Base-by-base conservation (phyloP, 768 basidiomycete genomes). In the Goffeauzyma gilvescens region DNA sequence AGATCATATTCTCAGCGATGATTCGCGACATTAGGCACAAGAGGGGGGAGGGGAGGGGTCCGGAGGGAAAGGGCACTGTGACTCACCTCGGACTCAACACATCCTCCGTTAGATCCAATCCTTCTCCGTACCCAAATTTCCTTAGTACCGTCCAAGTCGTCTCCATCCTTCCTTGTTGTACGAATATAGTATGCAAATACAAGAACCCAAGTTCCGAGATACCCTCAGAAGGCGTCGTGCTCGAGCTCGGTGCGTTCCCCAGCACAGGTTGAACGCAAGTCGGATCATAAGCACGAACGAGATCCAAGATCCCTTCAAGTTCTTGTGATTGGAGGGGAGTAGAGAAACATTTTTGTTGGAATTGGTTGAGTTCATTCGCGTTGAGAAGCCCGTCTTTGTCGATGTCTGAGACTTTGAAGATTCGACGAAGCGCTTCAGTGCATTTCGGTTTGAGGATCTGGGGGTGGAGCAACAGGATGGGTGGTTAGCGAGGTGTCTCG, bases 101-200 rank as follows among this genome's bases (percentile, higher is more conserved):
- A 6, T 74, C 71, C 59, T 95, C 90, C 20, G 79, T 79, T 49
- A 98, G 66, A 53, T 78, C 76, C 50, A 98, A 64, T 56, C 95
- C 89, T 61, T 95, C 90, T 12, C 79, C 90, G 57, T 98, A 98
- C 4, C 90, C 90, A 60, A 93, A 95, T 58, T 76, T 84, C 48
- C 89, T 70, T 51, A 98, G 70, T 5, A 90, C 86, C 6, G 85
- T 89, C 90, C 90, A 98, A 1, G 90, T 96, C 21, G 90, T 96
- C 63, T 98, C 90, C 49, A 90, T 70, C 36, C 90, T 73, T 17
- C 90, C 90, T 31, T 79, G 76, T 65, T 90, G 90, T 42, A 98
- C 93, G 66, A 98, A 98, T 51, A 77, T 82, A 3, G 90, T 95
- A 62, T 95, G 86, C 10, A 98, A 75, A 58, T 82, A 89, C 28